phyloP scores from a whole-genome alignment of 352 stramenopile species.

The Pythium aquatile region DNA sequence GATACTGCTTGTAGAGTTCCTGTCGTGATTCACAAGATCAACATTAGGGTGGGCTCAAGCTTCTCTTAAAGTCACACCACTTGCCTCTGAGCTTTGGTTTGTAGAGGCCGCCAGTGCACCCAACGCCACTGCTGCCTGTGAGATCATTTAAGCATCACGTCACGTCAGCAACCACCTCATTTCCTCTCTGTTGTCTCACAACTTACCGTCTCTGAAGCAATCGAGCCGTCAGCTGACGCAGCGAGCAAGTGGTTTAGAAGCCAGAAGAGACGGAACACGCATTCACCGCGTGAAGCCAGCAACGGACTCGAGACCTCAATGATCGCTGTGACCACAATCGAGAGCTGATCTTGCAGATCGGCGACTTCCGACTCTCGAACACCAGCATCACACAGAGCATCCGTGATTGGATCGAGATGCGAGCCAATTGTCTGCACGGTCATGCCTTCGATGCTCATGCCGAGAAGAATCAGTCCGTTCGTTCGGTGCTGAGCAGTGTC shows the following conservation, averaged over 20 bases:
- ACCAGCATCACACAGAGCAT: slow-evolving; percentile 65
- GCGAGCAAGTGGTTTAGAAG: slow-evolving; percentile 75
- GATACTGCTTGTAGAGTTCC: slow-evolving; percentile 55
- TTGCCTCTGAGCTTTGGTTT: slow-evolving; percentile 43
- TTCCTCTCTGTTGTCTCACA: background rate
- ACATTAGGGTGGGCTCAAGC: background rate
- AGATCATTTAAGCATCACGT: background rate
- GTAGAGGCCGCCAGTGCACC: slow-evolving; percentile 33
- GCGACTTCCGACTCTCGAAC: slow-evolving; percentile 68
- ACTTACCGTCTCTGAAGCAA: slow-evolving; percentile 52
- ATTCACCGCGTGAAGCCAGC: slow-evolving; percentile 41
- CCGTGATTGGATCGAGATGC: slow-evolving; percentile 74
- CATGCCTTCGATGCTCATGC: slow-evolving; percentile 85
- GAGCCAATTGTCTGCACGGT: slow-evolving; percentile 46
- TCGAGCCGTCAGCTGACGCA: slow-evolving; percentile 43
- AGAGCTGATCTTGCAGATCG: slow-evolving; percentile 71
- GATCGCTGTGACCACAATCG: slow-evolving; percentile 57
- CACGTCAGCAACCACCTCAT: background rate
- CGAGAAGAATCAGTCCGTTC: slow-evolving; percentile 72
- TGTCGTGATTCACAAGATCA: background rate
- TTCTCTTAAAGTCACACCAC: background rate
- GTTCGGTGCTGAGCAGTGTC: slow-evolving; percentile 78
- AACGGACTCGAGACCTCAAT: slow-evolving; percentile 49
- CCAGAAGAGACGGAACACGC: slow-evolving; percentile 78
- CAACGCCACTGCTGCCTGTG: slow-evolving; percentile 42